Base-by-base conservation (phyloP, 257 asterid genomes). In the Perilla frutescens region DNA sequence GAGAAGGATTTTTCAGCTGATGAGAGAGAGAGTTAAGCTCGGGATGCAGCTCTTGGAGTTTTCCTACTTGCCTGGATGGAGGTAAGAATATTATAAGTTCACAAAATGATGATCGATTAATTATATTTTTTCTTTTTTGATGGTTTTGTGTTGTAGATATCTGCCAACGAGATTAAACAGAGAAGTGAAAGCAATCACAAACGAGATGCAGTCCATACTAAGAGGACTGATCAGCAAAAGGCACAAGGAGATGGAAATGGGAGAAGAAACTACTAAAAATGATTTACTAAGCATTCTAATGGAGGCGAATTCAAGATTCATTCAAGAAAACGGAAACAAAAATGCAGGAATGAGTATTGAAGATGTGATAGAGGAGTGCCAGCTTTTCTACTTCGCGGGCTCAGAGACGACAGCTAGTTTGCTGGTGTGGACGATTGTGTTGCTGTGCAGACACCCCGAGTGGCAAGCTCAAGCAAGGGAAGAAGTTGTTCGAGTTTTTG, bases 381-480 rank as follows among this genome's bases (percentile, higher is more conserved):
- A 64, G 55, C 48, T 72, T 5, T 76, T 82, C 62, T 78, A 79
- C 78, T 54, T 79, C 7, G 78, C 78, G 0, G 84, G 84, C 3
- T 44, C 80, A 0, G 70, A 76, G 10, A 76, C 84, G 2, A 83
- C 81, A 1, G 34, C 78, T 0, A 15, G n/a, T 48, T 70, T 83
- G 61, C 70, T 83, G 1, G 82, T 66, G 1, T 83, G 84, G 84
- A 79, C 84, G 0, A 65, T 76, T 70, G 66, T 80, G 11, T 7
- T 74, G 76, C 71, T 83, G 15, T 31, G 77, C 61, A 14, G 51
- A 44, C 71, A 80, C 60, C 71, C 64, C 4, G 77, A 83, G 40
- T 83, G 85, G 87, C 87, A 83, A 73, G 45, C 72, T n/a, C 75
- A 60, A 0, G 85, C 81, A 0, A 63, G 80, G 40, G 83, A 80